Evolutionary conservation across 2,329 filamentous ascomycete genomes (phyloP).

Genomic region (Phialophora verrucosa): DNA sequence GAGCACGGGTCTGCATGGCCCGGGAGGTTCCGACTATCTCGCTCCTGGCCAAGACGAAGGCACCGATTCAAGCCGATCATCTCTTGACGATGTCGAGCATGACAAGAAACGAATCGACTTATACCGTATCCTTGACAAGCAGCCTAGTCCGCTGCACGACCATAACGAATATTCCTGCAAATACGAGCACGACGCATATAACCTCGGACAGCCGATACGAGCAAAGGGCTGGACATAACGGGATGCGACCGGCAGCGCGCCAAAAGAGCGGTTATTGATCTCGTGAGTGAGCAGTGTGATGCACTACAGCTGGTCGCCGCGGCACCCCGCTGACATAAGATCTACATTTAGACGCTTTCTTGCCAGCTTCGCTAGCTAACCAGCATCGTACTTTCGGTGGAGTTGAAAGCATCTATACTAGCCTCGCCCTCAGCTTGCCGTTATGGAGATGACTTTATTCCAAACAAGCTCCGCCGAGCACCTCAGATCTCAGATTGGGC

Average conservation of each 20-base stretch:
- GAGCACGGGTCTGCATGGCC: not conserved
- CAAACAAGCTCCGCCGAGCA: no score
- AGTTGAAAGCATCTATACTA: not conserved
- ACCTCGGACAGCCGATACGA: not conserved
- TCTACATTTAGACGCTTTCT: not conserved
- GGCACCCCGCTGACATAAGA: not conserved
- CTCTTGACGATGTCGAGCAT: not conserved
- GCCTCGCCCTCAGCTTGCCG: not conserved
- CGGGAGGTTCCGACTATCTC: not conserved
- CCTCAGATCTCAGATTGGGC: no score
- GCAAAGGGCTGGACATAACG: not conserved
- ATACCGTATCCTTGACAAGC: not conserved
- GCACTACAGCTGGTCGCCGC: not conserved
- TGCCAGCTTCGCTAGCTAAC: not conserved
- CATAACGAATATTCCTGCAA: not conserved
- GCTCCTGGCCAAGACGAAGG: not conserved
- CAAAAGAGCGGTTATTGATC: not conserved
- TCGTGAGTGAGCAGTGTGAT: not conserved
- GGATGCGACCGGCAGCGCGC: not conserved
- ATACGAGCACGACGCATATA: not conserved
- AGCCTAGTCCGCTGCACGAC: not conserved
- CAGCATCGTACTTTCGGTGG: not conserved
- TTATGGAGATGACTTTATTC: no score
- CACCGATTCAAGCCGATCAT: not conserved
- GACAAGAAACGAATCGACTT: not conserved